These are phyloP conservation scores for Solanum pennellii DNA, from an alignment of 257 asterid species.

Conservation along the genomic window DNA sequence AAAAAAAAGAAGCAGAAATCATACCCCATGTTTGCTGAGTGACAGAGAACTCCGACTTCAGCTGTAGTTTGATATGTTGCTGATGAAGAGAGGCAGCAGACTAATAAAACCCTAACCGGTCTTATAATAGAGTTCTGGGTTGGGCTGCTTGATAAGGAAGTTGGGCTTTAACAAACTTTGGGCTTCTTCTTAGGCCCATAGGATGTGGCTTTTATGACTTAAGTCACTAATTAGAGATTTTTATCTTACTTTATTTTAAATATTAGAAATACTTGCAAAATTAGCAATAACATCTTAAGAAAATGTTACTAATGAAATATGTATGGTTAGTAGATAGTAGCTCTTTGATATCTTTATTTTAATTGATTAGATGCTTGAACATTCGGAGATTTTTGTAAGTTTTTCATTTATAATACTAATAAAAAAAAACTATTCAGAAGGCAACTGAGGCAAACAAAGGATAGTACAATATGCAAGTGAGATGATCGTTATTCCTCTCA, in stretches of 20 bases:
- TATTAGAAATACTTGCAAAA: too few relatives aligned
- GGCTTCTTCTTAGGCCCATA: not conserved
- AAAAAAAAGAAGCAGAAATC: not conserved
- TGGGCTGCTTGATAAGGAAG: not conserved
- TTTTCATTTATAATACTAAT: too few relatives aligned
- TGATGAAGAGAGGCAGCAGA: not conserved
- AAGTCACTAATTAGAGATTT: too few relatives aligned
- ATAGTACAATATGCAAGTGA: too few relatives aligned
- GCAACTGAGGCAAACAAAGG: too few relatives aligned
- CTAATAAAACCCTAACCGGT: constrained; percentile 11
- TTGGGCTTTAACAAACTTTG: not conserved
- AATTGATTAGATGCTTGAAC: too few relatives aligned
- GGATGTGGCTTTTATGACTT: not conserved
- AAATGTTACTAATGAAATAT: not conserved
- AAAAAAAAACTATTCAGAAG: too few relatives aligned
- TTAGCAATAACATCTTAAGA: too few relatives aligned
- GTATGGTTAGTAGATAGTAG: not conserved
- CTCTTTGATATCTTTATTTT: too few relatives aligned
- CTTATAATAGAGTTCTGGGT: not conserved
- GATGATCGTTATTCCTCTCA: too few relatives aligned
- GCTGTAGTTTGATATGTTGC: constrained; percentile 4
- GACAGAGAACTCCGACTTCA: not conserved
- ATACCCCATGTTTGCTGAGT: constrained; percentile 51
- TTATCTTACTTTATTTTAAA: too few relatives aligned
- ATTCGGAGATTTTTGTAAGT: not conserved